Conservation (phyloP, 768 basidiomycete genomes). For the Boletus sp. region DNA sequence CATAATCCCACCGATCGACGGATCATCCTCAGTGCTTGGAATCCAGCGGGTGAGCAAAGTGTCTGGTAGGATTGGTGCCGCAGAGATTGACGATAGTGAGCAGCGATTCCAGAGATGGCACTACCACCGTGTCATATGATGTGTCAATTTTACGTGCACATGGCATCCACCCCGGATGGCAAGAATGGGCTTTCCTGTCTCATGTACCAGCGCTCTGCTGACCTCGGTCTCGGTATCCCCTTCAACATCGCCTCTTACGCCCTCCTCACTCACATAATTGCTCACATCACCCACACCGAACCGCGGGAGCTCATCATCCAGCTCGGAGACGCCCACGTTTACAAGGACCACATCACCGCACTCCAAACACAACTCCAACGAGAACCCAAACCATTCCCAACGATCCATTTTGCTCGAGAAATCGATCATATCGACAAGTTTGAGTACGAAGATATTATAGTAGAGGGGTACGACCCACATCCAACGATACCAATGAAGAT, state of each 20-base stretch:
- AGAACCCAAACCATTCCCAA: slow-evolving; percentile 80
- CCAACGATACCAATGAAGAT: slow-evolving; percentile 92
- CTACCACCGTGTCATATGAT: slow-evolving; percentile 98
- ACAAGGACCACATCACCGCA: slow-evolving; percentile 88
- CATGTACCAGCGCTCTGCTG: slow-evolving; percentile 97
- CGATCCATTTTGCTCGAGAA: slow-evolving; percentile 65
- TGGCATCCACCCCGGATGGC: slow-evolving; percentile 51
- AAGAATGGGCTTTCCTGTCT: slow-evolving; percentile 84
- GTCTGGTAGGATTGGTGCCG: neutral
- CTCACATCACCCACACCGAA: slow-evolving; percentile 82
- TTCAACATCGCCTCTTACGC: slow-evolving; percentile 99
- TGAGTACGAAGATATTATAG: slow-evolving; percentile 70
- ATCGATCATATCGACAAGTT: slow-evolving; percentile 79
- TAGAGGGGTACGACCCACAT: slow-evolving; percentile 85
- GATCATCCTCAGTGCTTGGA: slow-evolving; percentile 97
- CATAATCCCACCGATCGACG: slow-evolving; percentile 90
- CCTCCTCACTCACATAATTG: slow-evolving; percentile 95
- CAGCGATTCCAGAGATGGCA: slow-evolving; percentile 93
- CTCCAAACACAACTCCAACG: slow-evolving; percentile 77
- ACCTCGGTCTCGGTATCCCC: slow-evolving; percentile 94
- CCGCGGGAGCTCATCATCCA: slow-evolving; percentile 91
- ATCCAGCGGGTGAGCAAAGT: slow-evolving; percentile 74
- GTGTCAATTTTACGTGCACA: slow-evolving; percentile 97
- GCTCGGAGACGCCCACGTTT: slow-evolving; percentile 97
- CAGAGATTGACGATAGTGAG: neutral